Conservation (phyloP, 2,329 filamentous ascomycete species). For the Aspergillus fumigatus region DNA sequence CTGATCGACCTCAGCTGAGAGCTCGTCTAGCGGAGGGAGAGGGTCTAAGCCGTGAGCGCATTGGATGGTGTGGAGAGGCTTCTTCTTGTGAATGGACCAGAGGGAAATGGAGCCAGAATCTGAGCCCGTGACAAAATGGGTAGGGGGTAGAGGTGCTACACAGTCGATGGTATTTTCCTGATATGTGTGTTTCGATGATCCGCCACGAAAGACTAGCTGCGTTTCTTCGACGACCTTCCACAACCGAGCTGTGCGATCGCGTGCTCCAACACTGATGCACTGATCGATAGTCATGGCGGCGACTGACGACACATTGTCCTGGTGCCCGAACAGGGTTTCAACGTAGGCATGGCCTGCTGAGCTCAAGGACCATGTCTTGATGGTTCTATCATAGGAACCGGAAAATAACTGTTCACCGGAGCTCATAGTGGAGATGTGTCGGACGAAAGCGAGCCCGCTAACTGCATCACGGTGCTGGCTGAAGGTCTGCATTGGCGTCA, state of each 20-base stretch:
- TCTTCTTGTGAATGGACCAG: constrained; percentile 92
- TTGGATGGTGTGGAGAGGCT: constrained; percentile 74
- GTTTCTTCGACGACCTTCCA: constrained; percentile 98
- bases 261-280: constrained; percentile 83
- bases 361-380: constrained; percentile 86
- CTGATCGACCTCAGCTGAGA: constrained; percentile 67
- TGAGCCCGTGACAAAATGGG: constrained; percentile 88
- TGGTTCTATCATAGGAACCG: constrained; percentile 81
- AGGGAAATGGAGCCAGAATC: constrained; percentile 84
- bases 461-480: constrained; percentile 88
- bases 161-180: constrained; percentile 85
- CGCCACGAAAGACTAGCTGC: constrained; percentile 90
- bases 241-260: constrained; percentile 83
- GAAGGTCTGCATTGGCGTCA: constrained; percentile 78
- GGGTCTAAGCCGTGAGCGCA: constrained; percentile 83
- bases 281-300: constrained; percentile 79
- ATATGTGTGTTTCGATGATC: constrained; percentile 50
- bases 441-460: constrained; percentile 77
- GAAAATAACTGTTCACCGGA: constrained; percentile 82
- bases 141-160: constrained; percentile 82
- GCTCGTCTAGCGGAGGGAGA: constrained; percentile 60
- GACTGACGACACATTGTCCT: constrained; percentile 82
- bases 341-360: constrained; percentile 83
- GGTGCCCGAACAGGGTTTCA: constrained; percentile 93
- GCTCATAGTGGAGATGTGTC: constrained; percentile 57